phyloP scores from a whole-genome alignment of 139 green algal species.

The Chlamydomonas sphaeroides region DNA sequence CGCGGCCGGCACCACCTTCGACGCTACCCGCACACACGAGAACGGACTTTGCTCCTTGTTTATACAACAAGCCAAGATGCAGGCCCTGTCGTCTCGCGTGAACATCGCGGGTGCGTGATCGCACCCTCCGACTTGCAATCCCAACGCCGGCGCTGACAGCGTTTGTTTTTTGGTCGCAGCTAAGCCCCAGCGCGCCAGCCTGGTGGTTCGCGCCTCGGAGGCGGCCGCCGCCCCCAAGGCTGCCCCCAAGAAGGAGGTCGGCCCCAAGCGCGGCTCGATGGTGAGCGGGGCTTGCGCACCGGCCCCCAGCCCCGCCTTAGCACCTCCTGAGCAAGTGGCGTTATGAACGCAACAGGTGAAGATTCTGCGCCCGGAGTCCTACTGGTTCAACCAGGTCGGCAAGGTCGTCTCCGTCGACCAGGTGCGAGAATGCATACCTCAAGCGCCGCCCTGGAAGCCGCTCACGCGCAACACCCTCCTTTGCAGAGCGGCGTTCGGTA shows the following conservation, averaged over 20 bases:
- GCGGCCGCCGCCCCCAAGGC: slow-evolving; percentile 56
- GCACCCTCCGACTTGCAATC: not conserved
- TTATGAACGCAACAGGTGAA: slow-evolving; percentile 81
- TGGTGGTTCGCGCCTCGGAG: slow-evolving; percentile 58
- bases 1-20: too few species aligned
- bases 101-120: slow-evolving; percentile 40
- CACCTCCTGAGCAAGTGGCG: slow-evolving; percentile 8
- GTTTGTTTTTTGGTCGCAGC: slow-evolving; percentile 25
- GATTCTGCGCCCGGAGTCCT: slow-evolving; percentile 96
- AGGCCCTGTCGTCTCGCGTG: slow-evolving; percentile 41
- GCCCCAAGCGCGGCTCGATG: slow-evolving; percentile 85
- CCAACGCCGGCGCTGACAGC: not conserved
- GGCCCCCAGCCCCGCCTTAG: not conserved
- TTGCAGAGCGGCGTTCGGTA: slow-evolving; percentile 94
- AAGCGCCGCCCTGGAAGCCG: too few species aligned
- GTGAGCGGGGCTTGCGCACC: slow-evolving; percentile 46
- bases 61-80: slow-evolving; percentile 4
- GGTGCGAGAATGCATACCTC: too few species aligned
- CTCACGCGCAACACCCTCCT: too few species aligned
- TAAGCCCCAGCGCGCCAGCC: slow-evolving; percentile 46
- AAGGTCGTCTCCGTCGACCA: slow-evolving; percentile 99
- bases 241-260: slow-evolving; percentile 74
- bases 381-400: slow-evolving; percentile 98
- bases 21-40: not conserved
- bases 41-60: not conserved